Base-by-base conservation (phyloP, 768 basidiomycete genomes). In the Suillus luteus region DNA sequence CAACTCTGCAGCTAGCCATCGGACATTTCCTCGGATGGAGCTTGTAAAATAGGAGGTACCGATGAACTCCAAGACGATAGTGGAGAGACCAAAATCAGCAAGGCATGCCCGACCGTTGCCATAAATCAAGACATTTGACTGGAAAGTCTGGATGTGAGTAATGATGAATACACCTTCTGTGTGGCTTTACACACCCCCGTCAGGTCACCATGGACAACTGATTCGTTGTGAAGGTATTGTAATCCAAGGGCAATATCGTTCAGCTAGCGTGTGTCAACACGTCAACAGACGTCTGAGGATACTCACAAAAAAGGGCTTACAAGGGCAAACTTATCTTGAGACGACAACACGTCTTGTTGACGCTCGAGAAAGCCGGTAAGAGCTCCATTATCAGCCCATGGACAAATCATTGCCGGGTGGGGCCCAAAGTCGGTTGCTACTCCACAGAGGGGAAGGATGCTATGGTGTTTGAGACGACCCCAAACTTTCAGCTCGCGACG, bases 61-160 rank as follows among this genome's bases (percentile, higher is more conserved):
- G 37, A 75, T 69, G 60, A 77, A 71, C 61, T 80, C 77, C n/a
- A 70, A 69, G 17, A 77, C 69, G 58, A 81, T 75, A 37, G 66
- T 79, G n/a, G 80, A 81, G 7, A 82, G 67, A 5, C 81, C 82
- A 65, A 82, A 82, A 62, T 82, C 82, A 63, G 77, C 77, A n/a
- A 83, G 66, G 17, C 74, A 72, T 2, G 76, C 80, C 31, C 74
- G 73, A 24, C 76, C 73, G 24, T 78, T 66, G 66, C 76, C 75
- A 60, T 78, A 76, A 55, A 83, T 77, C 17, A 82, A 73, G 46
- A 61, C 51, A 40, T 64, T 64, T n/a, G 59, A 62, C 61, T 63
- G 22, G 31, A 46, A 22, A 33, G 3, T 33, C 10, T 5, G 5
- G 19, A 6, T 1, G 19, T 54, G 2, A 54, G 52, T 40, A 44